Base-by-base conservation (phyloP, 2,329 filamentous ascomycete genomes). In the Xylaria sp. region DNA sequence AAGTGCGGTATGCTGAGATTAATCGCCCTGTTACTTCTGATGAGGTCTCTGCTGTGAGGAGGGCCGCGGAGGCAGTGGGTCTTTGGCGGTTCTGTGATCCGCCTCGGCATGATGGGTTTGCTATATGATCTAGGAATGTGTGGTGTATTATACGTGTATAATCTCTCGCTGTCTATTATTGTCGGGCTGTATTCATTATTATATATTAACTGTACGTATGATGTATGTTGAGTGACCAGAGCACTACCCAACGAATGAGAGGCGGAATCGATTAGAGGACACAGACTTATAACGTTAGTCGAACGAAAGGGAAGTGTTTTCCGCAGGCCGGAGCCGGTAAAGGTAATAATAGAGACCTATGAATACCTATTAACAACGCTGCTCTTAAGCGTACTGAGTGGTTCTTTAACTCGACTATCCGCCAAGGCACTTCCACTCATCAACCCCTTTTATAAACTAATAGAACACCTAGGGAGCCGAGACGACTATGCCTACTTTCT, bases 1-100 rank as follows among this genome's bases (percentile, higher is more conserved):
- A 87, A 67, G 84, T 91, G 3, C 83, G 92, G 39, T 96, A 95
- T 79, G 84, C 86, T 20, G 92, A 96, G 49, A 93, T 96, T 76
- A 95, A 96, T 78, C 88, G 92, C n/a, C 83, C 88, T 15, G 86
- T 93, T 3, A 88, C 82, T 1, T 81, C 86, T 43, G 83, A 88
- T 1, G 93, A 97, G 78, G 80, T 95, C 8, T 88, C 86, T 0
- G 83, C 82, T 4, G 91, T 95, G 1, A 85, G 88, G 64, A 84
- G 85, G 72, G 92, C 91, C 2, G 93, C 93, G 0, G 85, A 89
- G 73, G 83, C 88, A 46, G 91, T 90, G 54, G 92, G 93, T 0
- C 80, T 96, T 20, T 96, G 92, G 93, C 84, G 93, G 23, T 93
- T 96, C 78, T 90, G 91, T 67, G 92, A 96, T 67, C 82, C 86